Conservation (phyloP, 768 basidiomycete genomes). For the Hericium erinaceus region DNA sequence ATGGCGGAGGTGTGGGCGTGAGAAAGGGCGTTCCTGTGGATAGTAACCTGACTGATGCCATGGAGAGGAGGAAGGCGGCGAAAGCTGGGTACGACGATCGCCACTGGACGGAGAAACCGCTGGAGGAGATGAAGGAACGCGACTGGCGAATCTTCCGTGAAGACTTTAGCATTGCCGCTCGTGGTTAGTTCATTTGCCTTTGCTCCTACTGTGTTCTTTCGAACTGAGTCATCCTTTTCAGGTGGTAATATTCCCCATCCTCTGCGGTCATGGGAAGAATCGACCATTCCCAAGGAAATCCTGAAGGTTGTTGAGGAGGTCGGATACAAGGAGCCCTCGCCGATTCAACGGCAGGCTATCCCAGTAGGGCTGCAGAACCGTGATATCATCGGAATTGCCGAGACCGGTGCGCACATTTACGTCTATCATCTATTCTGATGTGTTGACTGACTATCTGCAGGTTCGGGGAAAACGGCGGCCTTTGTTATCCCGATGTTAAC, state of each 20-base stretch:
- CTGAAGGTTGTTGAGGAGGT: constrained; percentile 80
- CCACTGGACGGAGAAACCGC: constrained; percentile 94
- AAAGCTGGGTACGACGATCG: constrained; percentile 84
- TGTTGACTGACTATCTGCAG: constrained; percentile 27
- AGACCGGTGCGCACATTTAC: constrained; percentile 61
- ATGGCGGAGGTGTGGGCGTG: constrained; percentile 36
- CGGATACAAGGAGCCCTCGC: constrained; percentile 94
- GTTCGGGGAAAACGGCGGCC: constrained; percentile 97
- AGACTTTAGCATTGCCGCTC: constrained; percentile 91
- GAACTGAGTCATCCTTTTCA: constrained; percentile 20
- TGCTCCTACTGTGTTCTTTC: not conserved
- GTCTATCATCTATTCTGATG: not conserved
- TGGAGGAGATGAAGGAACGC: constrained; percentile 90
- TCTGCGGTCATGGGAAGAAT: constrained; percentile 87
- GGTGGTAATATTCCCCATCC: constrained; percentile 93
- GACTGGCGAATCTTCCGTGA: constrained; percentile 99
- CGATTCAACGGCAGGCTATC: constrained; percentile 97
- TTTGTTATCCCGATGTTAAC: constrained; percentile 98
- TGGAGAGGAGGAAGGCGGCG: constrained; percentile 75
- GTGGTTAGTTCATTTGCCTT: constrained; percentile 44
- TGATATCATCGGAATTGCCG: constrained; percentile 97
- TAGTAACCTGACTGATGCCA: constrained; percentile 61
- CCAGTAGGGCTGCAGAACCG: constrained; percentile 97
- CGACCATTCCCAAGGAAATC: constrained; percentile 67
- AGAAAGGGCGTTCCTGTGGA: constrained; percentile 22